Evolutionary conservation across 192 early-diverging fungal genomes (phyloP).

Genomic region (Coemansia reversa): DNA sequence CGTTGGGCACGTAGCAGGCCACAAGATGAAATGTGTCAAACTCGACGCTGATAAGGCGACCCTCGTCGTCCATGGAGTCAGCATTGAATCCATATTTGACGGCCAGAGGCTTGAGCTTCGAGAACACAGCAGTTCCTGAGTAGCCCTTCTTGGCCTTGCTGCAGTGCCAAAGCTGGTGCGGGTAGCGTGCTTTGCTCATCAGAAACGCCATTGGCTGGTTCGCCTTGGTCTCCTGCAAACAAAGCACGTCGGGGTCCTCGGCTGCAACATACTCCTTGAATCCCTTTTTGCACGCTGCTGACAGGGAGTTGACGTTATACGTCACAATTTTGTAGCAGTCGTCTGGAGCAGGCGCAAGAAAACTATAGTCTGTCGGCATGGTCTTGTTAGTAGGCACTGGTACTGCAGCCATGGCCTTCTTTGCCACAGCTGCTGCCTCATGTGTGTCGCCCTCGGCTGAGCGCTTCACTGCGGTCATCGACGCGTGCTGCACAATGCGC

Average conservation of each 20-base stretch:
- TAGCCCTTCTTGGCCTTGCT: slow-evolving; percentile 75
- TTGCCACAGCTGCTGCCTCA: slow-evolving; percentile 5
- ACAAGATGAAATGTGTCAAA: slow-evolving; percentile 67
- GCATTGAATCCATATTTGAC: slow-evolving; percentile 62
- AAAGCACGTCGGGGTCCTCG: slow-evolving; percentile 79
- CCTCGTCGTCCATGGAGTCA: slow-evolving; percentile 60
- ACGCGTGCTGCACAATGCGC: slow-evolving; percentile 2
- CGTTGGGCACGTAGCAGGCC: slow-evolving; percentile 78
- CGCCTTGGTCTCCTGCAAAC: slow-evolving; percentile 84
- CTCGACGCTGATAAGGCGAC: slow-evolving; percentile 71
- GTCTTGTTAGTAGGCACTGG: slow-evolving; percentile 59
- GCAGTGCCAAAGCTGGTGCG: slow-evolving; percentile 68
- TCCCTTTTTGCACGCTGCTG: slow-evolving; percentile 75
- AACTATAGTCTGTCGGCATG: slow-evolving; percentile 62
- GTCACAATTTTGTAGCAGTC: slow-evolving; percentile 66
- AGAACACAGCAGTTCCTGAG: slow-evolving; percentile 73
- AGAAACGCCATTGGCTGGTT: slow-evolving; percentile 64
- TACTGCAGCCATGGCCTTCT: slow-evolving; percentile 10
- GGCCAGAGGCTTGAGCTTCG: slow-evolving; percentile 69
- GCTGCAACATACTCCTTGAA: slow-evolving; percentile 71
- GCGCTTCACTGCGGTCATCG: slow-evolving; percentile 30
- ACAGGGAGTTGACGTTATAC: slow-evolving; percentile 78
- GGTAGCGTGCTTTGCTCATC: slow-evolving; percentile 63
- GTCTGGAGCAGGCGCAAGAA: slow-evolving; percentile 54
- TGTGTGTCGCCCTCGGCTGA: slow-evolving; percentile 7